Base-by-base conservation (phyloP, 257 asterid genomes). In the Solanum medicagineum region DNA sequence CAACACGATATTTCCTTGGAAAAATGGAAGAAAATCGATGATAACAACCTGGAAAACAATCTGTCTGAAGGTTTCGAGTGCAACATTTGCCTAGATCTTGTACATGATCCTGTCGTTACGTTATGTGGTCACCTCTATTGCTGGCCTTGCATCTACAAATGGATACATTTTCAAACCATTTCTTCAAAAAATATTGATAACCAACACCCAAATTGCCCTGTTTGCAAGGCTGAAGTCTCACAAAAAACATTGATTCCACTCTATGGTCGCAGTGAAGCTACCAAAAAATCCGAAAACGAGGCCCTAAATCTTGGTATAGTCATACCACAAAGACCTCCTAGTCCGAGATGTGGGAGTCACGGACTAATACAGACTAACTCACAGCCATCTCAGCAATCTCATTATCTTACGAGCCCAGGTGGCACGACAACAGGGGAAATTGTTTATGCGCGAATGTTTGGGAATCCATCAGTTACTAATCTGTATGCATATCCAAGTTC, bases 81-180 rank as follows among this genome's bases (percentile, higher is more conserved):
- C 81, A 93, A 93, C 84, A 95, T 94, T 22, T 94, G 97, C 85
- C 89, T 94, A 1, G 98, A 92, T 63, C 56, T 88, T 4, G 97
- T 90, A 83, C 92, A 87, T 69, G 97, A 94, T 81, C 98, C 98
- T 0, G 97, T 94, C 10, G 94, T 94, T 63, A 94, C 98, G 1
- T 85, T 94, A 36, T 93, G 98, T 2, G 98, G 98, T 10, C 98
- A 94, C 87, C 93, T 94, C 82, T 94, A 89, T 36, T 94, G 98
- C 42, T 94, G 98, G 98, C 97, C 97, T 4, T 94, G 98, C 49
- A 93, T 94, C 29, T 94, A 95, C 90, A 89, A 89, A 57, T 95
- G 97, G 98, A 92, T 93, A 13, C 89, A 84, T 81, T 82, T 65
- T 60, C 91, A 83, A 16, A 85, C 87, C 3, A 12, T 49, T 36